Evolutionary conservation across 371 early-diverging fungal genomes (phyloP).

Genomic region (Blastocladiella emersonii): DNA sequence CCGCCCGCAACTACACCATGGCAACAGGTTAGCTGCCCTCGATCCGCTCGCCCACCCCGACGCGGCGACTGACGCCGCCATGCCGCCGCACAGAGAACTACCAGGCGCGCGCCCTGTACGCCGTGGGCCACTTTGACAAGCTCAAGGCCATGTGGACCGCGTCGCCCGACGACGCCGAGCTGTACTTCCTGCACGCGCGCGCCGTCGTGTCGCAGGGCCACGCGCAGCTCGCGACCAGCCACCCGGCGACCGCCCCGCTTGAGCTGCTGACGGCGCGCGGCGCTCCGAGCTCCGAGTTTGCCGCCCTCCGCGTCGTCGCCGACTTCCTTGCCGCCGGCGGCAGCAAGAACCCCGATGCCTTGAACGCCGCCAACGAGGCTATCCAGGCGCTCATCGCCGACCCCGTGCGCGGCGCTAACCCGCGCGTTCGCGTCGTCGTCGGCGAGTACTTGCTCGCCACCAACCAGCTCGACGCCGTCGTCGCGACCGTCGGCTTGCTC

Average conservation of each 20-base stretch:
- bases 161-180: background rate
- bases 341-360: too few relatives aligned
- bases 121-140: background rate
- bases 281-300: background rate
- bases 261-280: background rate
- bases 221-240: background rate
- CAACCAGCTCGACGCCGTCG: background rate
- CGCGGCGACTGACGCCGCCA: too few relatives aligned
- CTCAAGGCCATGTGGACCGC: background rate
- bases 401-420: background rate
- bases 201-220: background rate
- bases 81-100: too few relatives aligned
- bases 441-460: background rate
- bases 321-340: background rate
- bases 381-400: background rate
- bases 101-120: background rate
- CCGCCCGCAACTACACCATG: too few relatives aligned
- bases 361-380: too few relatives aligned
- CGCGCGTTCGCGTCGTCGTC: background rate
- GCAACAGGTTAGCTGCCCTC: too few relatives aligned
- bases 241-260: background rate
- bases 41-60: too few relatives aligned
- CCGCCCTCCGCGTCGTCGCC: background rate
- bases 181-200: background rate
- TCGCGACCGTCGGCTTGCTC: background rate